Conservation (phyloP, 345 rosid species). For the Gossypium longicalyx region DNA sequence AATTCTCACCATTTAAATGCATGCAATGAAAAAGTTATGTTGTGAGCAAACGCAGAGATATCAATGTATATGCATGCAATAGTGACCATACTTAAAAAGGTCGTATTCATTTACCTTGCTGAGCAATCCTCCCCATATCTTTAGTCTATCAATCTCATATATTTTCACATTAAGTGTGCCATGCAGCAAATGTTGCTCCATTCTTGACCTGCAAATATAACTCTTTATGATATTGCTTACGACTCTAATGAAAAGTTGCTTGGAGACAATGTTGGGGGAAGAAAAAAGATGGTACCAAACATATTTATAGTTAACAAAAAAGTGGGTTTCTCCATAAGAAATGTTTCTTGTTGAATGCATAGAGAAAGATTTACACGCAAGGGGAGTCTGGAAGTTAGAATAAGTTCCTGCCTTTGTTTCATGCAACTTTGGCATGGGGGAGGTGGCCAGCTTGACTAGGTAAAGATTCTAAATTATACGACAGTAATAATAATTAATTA, state of each 20-base stretch:
- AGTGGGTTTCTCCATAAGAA: not conserved
- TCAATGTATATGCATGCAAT: not conserved
- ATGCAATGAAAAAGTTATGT: not conserved
- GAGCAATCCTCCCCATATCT: not conserved
- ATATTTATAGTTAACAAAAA: not conserved
- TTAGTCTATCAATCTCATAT: constrained; percentile 4
- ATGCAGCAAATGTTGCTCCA: constrained; percentile 11
- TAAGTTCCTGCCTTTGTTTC: not conserved
- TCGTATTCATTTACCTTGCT: constrained; percentile 1
- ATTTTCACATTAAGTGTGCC: constrained; percentile 11
- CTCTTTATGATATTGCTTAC: not conserved
- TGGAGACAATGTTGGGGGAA: not conserved
- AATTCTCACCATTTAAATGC: too few relatives aligned
- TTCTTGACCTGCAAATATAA: not conserved
- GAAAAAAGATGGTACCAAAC: not conserved
- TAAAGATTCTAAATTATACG: not conserved
- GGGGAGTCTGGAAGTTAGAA: not conserved
- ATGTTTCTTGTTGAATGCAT: not conserved
- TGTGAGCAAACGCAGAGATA: not conserved
- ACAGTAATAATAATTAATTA: not conserved
- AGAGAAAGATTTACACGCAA: not conserved
- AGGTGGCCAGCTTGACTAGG: not conserved
- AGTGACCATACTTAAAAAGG: not conserved
- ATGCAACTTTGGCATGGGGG: not conserved
- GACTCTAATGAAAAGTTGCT: not conserved